Percentiles rank a stretch among this genome's conserved stretches.
phyloP scores from a whole-genome alignment of 441 rosid genomes.

The Euphorbia schlechtendalii region DNA sequence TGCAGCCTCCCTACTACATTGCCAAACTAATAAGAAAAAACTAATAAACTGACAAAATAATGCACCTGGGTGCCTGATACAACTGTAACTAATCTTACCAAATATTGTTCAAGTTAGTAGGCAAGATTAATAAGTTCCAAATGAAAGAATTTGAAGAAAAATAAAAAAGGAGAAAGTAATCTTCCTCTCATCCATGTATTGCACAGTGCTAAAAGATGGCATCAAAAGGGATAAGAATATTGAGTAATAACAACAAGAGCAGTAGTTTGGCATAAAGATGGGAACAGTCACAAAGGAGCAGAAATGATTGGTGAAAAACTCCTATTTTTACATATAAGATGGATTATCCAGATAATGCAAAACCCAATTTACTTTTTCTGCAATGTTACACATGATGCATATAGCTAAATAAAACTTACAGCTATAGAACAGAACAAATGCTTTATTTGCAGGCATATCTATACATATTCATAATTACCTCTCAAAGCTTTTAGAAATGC shows the following conservation, averaged over 20 bases:
- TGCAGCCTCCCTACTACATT: neutral
- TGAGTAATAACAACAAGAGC: neutral
- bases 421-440: neutral
- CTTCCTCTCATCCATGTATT: neutral
- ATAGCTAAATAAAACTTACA: neutral
- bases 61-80: neutral
- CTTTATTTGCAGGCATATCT: neutral
- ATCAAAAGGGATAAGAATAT: neutral
- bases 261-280: neutral
- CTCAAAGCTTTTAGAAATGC: slow-evolving; percentile 65
- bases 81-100: neutral
- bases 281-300: neutral
- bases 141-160: neutral
- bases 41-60: neutral
- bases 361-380: neutral
- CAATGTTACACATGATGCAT: neutral
- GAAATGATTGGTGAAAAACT: neutral
- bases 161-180: neutral
- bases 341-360: neutral
- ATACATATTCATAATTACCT: slow-evolving; percentile 41
- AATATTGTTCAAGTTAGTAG: neutral
- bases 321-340: neutral
- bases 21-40: neutral
- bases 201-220: neutral
- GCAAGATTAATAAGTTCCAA: neutral